A percentile compares a stretch with the other conserved stretches of the same genome.
phyloP scores from a whole-genome alignment of 1,284 basidiomycete genomes.

The Boletus hoseneyae region DNA sequence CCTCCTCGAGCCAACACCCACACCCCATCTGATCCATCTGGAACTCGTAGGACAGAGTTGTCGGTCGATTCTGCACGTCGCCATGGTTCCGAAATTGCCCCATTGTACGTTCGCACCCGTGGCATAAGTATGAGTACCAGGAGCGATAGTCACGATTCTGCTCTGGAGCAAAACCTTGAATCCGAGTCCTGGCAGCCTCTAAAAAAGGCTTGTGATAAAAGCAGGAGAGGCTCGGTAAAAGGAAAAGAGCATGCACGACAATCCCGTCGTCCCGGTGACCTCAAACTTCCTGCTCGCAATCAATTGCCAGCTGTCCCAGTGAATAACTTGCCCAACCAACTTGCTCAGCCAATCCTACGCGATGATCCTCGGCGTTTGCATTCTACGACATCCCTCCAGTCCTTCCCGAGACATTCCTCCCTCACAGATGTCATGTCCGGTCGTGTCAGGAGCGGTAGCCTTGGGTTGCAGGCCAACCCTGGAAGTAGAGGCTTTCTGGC shows the following conservation, averaged over 20 bases:
- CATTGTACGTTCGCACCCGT: conserved; percentile 44
- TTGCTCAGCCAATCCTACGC: conserved; percentile 30
- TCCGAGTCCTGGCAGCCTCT: conserved; percentile 28
- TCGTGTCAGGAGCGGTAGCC: conserved; percentile 55
- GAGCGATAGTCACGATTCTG: conserved; percentile 25
- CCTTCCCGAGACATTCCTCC: conserved; percentile 34
- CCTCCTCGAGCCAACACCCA: conserved; percentile 35
- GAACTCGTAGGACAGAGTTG: conserved; percentile 21
- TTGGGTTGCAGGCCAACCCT: conserved; percentile 41
- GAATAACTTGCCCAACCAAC: conserved; percentile 16
- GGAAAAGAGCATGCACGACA: conserved; percentile 30
- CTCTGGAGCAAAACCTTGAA: conserved; percentile 29
- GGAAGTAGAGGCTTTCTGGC: conserved; percentile 36
- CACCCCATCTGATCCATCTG: conserved; percentile 17
- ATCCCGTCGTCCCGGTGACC: conserved; percentile 34
- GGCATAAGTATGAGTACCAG: conserved; percentile 53
- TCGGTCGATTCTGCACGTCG: conserved; percentile 27
- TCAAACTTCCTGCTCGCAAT: conserved; percentile 36
- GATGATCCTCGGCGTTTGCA: conserved; percentile 41
- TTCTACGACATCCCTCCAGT: conserved; percentile 42
- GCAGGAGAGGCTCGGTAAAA: conserved; percentile 31
- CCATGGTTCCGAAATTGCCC: conserved; percentile 32
- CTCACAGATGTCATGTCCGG: conserved; percentile 31
- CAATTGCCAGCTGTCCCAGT: conserved; percentile 26
- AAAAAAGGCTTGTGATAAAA: conserved; percentile 34